These are phyloP conservation scores for Lachancea lanzarotensis DNA, from an alignment of 805 yeast species.

Conservation along the genomic window DNA sequence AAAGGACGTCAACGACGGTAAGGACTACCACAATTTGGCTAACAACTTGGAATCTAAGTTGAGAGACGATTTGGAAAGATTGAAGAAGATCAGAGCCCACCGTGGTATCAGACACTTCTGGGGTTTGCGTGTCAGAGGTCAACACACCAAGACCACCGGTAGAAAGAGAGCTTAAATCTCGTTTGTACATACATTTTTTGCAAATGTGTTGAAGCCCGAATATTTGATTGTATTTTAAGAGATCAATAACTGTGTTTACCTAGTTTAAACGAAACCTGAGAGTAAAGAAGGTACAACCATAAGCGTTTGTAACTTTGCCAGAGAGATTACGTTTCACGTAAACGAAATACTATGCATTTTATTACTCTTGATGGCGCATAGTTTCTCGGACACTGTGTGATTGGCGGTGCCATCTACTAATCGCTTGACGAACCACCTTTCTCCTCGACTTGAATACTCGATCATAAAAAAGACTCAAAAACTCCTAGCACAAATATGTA, in stretches of 20 bases:
- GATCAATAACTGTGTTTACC: slow-evolving; percentile 2
- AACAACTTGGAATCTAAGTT: slow-evolving; percentile 98
- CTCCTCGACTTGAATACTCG: too few species aligned
- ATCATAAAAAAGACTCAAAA: background rate
- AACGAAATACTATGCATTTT: too few species aligned
- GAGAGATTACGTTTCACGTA: too few species aligned
- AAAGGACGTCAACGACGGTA: slow-evolving; percentile 96
- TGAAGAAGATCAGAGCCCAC: slow-evolving; percentile 99
- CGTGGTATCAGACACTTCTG: slow-evolving; percentile 99
- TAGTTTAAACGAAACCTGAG: slow-evolving; percentile 3
- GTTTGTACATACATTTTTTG: background rate
- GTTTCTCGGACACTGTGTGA: too few species aligned
- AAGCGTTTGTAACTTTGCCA: too few species aligned
- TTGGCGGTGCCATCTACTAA: too few species aligned
- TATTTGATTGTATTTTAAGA: slow-evolving; percentile 10
- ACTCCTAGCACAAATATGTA: slow-evolving; percentile 1
- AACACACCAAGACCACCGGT: slow-evolving; percentile 99
- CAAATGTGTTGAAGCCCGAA: background rate
- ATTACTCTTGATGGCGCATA: too few species aligned
- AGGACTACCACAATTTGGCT: slow-evolving; percentile 97
- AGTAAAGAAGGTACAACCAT: too few species aligned
- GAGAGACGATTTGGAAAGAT: slow-evolving; percentile 99
- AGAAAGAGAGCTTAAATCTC: slow-evolving; percentile 56
- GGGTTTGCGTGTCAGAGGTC: slow-evolving; percentile 99
- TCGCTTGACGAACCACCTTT: too few species aligned